phyloP scores from a whole-genome alignment of 352 stramenopile species.

The Bremia lactucae region DNA sequence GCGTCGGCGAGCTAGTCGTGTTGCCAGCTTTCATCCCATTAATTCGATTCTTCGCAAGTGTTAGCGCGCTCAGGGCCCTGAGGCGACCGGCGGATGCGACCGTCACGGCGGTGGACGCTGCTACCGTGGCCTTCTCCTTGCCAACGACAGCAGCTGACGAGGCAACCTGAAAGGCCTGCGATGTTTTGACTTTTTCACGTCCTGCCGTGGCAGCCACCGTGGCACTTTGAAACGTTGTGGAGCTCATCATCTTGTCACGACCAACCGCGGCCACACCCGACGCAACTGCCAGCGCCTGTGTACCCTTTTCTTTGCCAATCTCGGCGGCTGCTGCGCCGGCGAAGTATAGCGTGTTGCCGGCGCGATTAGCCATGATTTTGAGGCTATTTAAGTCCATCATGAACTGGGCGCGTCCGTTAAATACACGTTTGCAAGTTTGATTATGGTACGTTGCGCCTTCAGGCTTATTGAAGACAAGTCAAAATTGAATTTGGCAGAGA shows the following conservation, averaged over 20 bases:
- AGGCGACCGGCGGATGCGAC: slow-evolving; percentile 37
- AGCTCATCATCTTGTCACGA: slow-evolving; percentile 48
- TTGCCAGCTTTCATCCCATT: slow-evolving; percentile 16
- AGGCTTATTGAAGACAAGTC: too few species aligned
- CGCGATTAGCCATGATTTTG: slow-evolving; percentile 64
- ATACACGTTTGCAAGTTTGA: slow-evolving; percentile 12
- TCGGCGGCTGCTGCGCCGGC: slow-evolving; percentile 38
- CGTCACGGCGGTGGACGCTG: slow-evolving; percentile 30
- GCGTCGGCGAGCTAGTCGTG: slow-evolving; percentile 16
- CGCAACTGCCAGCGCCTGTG: slow-evolving; percentile 34
- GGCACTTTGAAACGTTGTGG: slow-evolving; percentile 47
- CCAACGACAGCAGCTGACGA: slow-evolving; percentile 40
- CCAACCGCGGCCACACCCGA: slow-evolving; percentile 38
- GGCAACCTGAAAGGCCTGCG: slow-evolving; percentile 42
- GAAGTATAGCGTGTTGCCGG: slow-evolving; percentile 61
- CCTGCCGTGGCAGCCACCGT: slow-evolving; percentile 35
- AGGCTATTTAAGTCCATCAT: slow-evolving; percentile 50
- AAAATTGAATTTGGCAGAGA: too few species aligned
- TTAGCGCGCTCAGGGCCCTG: slow-evolving; percentile 39
- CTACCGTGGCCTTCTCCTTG: slow-evolving; percentile 41
- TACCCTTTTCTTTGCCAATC: slow-evolving; percentile 48
- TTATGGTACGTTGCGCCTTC: too few species aligned
- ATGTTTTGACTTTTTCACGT: slow-evolving; percentile 50
- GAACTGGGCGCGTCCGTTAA: neutral
- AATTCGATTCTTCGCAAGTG: slow-evolving; percentile 55